Percentiles rank a stretch among this genome's conserved stretches.
These are phyloP conservation scores for Penicillium carneum DNA, from an alignment of 2,329 filamentous ascomycete genomes.

Conservation along the genomic window DNA sequence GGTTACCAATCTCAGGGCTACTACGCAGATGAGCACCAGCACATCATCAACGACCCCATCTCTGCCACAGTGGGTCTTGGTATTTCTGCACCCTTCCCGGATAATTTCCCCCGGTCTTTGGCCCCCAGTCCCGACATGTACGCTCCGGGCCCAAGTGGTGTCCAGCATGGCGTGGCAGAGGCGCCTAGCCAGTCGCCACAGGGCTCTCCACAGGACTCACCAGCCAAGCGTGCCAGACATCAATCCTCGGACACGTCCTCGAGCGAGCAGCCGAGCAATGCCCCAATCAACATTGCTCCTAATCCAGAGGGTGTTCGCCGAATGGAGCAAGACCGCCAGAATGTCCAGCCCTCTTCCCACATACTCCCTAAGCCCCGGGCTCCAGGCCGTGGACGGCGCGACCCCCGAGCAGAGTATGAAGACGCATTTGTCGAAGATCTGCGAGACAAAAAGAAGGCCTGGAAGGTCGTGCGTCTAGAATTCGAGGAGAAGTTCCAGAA, in stretches of 20 bases:
- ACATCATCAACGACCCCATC: constrained; percentile 41
- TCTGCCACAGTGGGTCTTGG: constrained; percentile 47
- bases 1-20: constrained; percentile 46
- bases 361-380: constrained; percentile 41
- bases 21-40: constrained; percentile 42
- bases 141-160: constrained; percentile 31
- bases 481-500: constrained; percentile 49
- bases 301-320: constrained; percentile 51
- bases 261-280: constrained; percentile 31
- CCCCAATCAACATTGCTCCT: constrained; percentile 49
- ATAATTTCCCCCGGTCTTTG: constrained; percentile 38
- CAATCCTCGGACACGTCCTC: constrained; percentile 29
- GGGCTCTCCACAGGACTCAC: constrained; percentile 23
- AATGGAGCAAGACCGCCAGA: constrained; percentile 47
- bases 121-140: constrained; percentile 39
- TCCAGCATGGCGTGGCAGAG: constrained; percentile 33
- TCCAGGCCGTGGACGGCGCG: constrained; percentile 44
- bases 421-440: constrained; percentile 50
- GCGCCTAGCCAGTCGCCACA: constrained; percentile 35
- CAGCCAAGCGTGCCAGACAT: constrained; percentile 37
- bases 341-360: constrained; percentile 37
- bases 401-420: constrained; percentile 51
- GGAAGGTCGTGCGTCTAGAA: constrained; percentile 49
- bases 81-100: constrained; percentile 46
- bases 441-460: constrained; percentile 47